Conservation (phyloP, 78 protist genomes). For the Bodo saltans region DNA sequence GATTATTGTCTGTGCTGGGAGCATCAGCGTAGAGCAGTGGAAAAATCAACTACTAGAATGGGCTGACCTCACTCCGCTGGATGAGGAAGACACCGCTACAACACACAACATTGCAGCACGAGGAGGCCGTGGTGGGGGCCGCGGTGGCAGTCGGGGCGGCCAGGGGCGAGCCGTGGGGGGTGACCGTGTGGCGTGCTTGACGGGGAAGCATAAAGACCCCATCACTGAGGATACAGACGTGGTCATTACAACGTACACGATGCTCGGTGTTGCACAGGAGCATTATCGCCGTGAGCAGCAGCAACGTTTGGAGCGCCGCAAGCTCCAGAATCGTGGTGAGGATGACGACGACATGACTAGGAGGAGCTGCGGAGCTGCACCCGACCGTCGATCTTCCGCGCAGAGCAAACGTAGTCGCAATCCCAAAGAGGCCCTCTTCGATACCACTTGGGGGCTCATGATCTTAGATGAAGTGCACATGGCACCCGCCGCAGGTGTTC, state of each 20-base stretch:
- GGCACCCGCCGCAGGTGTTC: constrained; percentile 65
- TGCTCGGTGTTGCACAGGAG: constrained; percentile 70
- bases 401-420: not conserved
- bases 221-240: constrained; percentile 24
- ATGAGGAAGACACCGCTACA: too few species aligned
- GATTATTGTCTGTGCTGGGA: constrained; percentile 77
- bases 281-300: constrained; percentile 56
- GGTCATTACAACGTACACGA: constrained; percentile 89
- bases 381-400: too few species aligned
- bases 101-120: too few species aligned
- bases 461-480: constrained; percentile 94
- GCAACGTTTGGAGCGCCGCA: constrained; percentile 67
- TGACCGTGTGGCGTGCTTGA: constrained; percentile 52
- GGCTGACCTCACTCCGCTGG: constrained; percentile 44
- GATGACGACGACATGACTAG: too few species aligned
- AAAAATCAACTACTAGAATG: constrained; percentile 66
- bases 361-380: too few species aligned
- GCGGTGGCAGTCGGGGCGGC: too few species aligned
- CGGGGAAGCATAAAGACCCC: constrained; percentile 59
- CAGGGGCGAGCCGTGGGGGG: too few species aligned
- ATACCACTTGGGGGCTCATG: constrained; percentile 86
- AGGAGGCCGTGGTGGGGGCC: not conserved
- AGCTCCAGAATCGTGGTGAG: not conserved
- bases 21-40: constrained; percentile 96
- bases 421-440: not conserved